phyloP scores from a whole-genome alignment of 2,329 filamentous ascomycete genomes.

The Hypocrella siamensis region DNA sequence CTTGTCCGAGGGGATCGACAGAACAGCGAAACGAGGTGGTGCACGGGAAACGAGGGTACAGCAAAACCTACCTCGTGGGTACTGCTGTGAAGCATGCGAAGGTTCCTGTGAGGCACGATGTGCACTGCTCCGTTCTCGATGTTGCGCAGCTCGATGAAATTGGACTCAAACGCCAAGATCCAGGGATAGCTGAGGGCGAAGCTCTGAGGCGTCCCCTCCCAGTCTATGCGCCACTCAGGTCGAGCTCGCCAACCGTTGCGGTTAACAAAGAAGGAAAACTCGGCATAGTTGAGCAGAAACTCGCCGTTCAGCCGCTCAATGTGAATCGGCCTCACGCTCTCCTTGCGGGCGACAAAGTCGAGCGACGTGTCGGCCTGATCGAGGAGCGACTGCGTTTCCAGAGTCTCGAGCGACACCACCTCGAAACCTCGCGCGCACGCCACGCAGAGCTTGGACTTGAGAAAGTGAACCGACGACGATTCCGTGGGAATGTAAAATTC shows the following conservation, averaged over 20 bases:
- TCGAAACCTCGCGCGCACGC: constrained; percentile 93
- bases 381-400: constrained; percentile 93
- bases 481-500: constrained; percentile 98
- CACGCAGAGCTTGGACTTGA: constrained; percentile 91
- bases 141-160: constrained; percentile 92
- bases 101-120: constrained; percentile 91
- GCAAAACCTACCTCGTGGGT: constrained; percentile 67
- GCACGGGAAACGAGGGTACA: background rate
- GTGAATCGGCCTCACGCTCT: constrained; percentile 87
- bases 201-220: constrained; percentile 83
- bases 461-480: constrained; percentile 95
- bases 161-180: constrained; percentile 92
- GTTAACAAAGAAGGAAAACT: constrained; percentile 99
- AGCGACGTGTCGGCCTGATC: constrained; percentile 96
- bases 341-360: constrained; percentile 88
- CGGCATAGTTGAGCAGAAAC: constrained; percentile 93
- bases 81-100: constrained; percentile 92
- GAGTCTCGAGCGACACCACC: constrained; percentile 87
- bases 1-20: too few relatives aligned
- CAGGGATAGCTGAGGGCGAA: constrained; percentile 95
- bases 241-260: constrained; percentile 93
- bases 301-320: constrained; percentile 95
- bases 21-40: too few relatives aligned
- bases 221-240: constrained; percentile 93
- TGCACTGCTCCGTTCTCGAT: constrained; percentile 91